phyloP scores from a whole-genome alignment of 1,284 basidiomycete genomes.

The Nidula niveotomentosa region DNA sequence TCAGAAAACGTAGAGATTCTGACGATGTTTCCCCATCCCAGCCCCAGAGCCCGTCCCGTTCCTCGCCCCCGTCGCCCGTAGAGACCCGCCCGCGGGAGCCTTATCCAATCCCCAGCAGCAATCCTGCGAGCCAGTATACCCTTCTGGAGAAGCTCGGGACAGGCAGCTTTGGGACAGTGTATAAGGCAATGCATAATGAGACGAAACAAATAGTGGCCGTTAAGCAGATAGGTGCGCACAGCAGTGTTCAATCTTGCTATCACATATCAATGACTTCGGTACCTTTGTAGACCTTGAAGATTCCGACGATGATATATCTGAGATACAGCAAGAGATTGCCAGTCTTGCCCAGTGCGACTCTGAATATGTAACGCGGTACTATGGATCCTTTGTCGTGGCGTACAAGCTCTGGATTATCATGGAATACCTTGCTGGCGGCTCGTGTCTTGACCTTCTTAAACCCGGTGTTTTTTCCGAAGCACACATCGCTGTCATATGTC shows the following conservation, averaged over 20 bases:
- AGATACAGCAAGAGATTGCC: slow-evolving; percentile 98
- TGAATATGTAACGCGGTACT: slow-evolving; percentile 95
- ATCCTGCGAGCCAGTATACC: slow-evolving; percentile 88
- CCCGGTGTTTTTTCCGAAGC: slow-evolving; percentile 88
- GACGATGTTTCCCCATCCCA: slow-evolving; percentile 36
- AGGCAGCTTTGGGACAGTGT: slow-evolving; percentile 97
- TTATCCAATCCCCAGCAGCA: slow-evolving; percentile 68
- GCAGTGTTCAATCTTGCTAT: slow-evolving; percentile 1
- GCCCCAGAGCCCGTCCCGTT: slow-evolving; percentile 42
- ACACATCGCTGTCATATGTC: slow-evolving; percentile 93
- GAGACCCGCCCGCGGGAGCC: slow-evolving; percentile 53
- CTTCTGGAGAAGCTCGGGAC: slow-evolving; percentile 95
- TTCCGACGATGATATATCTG: slow-evolving; percentile 93
- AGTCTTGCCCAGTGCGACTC: slow-evolving; percentile 96
- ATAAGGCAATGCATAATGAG: slow-evolving; percentile 95
- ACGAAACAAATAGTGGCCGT: slow-evolving; percentile 95
- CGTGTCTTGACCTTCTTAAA: slow-evolving; percentile 94
- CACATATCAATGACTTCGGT: slow-evolving; percentile 7
- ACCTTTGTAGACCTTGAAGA: slow-evolving; percentile 70
- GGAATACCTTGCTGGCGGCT: slow-evolving; percentile 99
- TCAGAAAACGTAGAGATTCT: slow-evolving; percentile 41
- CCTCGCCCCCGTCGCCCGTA: slow-evolving; percentile 49
- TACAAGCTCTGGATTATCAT: slow-evolving; percentile 99
- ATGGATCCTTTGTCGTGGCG: slow-evolving; percentile 94
- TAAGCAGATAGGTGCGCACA: slow-evolving; percentile 87